These are phyloP conservation scores for Cladosporium sp. DNA, from an alignment of 2,329 filamentous ascomycete genomes.

Conservation along the genomic window DNA sequence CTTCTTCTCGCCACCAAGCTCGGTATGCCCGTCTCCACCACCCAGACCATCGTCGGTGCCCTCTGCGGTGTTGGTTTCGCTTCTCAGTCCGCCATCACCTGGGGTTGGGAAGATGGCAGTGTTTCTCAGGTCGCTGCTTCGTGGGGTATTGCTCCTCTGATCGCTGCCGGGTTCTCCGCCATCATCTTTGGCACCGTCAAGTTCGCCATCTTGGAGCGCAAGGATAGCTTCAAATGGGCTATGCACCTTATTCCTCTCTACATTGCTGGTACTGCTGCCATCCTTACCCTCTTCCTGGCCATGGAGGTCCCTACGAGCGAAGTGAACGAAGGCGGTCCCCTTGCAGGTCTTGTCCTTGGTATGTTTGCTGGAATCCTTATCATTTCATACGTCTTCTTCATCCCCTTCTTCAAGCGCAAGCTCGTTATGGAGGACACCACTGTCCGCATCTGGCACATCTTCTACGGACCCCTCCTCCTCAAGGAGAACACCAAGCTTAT, in stretches of 20 bases:
- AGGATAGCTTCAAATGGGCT: conserved; percentile 45
- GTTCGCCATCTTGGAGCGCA: conserved; percentile 44
- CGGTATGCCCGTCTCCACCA: conserved; percentile 56
- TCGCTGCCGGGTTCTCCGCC: conserved; percentile 44
- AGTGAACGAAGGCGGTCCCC: conserved; percentile 33
- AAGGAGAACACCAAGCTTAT: conserved; percentile 37
- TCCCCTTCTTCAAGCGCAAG: conserved; percentile 56
- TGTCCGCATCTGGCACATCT: conserved; percentile 52
- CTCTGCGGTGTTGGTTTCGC: conserved; percentile 47
- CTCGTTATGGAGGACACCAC: conserved; percentile 60
- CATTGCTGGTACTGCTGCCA: conserved; percentile 41
- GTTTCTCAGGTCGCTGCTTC: conserved; percentile 36
- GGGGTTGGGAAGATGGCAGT: conserved; percentile 37
- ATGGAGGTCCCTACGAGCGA: conserved; percentile 32
- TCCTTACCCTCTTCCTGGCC: conserved; percentile 55
- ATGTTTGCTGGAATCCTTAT: conserved; percentile 48
- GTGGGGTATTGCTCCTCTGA: conserved; percentile 41
- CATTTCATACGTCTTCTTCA: conserved; percentile 50
- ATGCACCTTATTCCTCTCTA: conserved; percentile 47
- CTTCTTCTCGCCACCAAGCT: conserved; percentile 51
- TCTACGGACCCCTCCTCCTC: conserved; percentile 40
- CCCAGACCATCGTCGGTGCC: conserved; percentile 46
- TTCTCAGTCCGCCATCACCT: conserved; percentile 28
- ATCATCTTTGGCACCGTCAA: conserved; percentile 46
- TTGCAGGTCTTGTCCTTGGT: conserved; percentile 52